Percentiles rank a stretch among this genome's conserved stretches.
Conservation (phyloP, 495 filamentous ascomycete genomes). For the Trichoderma erinaceum region DNA sequence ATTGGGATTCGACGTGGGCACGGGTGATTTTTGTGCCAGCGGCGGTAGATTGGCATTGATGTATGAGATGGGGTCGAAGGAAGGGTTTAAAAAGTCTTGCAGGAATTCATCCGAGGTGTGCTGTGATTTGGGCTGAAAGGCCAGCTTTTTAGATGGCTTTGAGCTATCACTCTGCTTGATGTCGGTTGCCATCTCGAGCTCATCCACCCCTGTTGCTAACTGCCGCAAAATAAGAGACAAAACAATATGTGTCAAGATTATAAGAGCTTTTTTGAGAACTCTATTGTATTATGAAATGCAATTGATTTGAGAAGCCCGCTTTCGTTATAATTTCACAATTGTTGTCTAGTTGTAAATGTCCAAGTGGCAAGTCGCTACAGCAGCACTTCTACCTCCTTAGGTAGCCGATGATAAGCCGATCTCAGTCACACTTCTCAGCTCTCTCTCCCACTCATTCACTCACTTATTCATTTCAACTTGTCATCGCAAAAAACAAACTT, state of each 20-base stretch:
- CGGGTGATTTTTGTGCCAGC: conserved; percentile 25
- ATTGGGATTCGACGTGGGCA: conserved; percentile 30
- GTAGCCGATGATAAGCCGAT: conserved; percentile 23
- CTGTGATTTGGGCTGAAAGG: conserved; percentile 39
- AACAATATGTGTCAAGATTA: neutral
- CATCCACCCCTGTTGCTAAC: no score
- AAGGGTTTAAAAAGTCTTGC: conserved; percentile 60
- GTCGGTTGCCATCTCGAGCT: neutral
- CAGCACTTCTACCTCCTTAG: neutral
- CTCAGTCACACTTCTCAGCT: conserved; percentile 2
- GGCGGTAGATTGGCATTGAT: conserved; percentile 70
- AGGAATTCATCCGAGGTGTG: conserved; percentile 57
- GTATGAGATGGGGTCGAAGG: conserved; percentile 76
- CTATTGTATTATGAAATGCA: neutral
- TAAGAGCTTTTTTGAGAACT: neutral
- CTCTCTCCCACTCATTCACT: no score
- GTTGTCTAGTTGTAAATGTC: neutral
- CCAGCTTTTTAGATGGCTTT: neutral
- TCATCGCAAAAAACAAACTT: no score
- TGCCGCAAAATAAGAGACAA: neutral
- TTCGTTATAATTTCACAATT: neutral
- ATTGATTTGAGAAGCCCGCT: neutral
- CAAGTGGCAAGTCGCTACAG: neutral
- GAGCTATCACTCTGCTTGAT: neutral
- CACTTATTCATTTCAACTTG: neutral